A percentile compares a stretch with the other conserved stretches of the same genome.
Conservation (phyloP, 2,329 filamentous ascomycete genomes). For the Tolypocladium tundrense region DNA sequence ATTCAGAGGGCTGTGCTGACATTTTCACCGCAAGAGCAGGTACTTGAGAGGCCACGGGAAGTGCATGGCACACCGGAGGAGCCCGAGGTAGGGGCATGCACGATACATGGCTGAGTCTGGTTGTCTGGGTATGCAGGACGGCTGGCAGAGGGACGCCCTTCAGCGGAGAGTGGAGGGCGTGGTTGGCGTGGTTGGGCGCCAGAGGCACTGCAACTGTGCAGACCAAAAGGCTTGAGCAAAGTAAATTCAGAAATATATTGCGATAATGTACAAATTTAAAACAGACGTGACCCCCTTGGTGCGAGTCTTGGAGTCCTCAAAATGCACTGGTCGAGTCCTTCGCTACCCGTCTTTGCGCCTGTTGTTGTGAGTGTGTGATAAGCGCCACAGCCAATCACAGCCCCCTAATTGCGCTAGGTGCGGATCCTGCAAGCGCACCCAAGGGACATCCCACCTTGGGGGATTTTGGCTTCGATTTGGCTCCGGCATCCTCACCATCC, state of each 20-base stretch:
- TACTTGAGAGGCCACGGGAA: not conserved
- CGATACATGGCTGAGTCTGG: too few species aligned
- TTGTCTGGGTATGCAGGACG: too few species aligned
- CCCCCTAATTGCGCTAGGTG: not conserved
- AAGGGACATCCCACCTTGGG: conserved; percentile 8
- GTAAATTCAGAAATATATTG: not conserved
- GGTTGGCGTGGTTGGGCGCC: not conserved
- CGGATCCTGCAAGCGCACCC: not conserved
- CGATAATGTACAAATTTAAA: not conserved
- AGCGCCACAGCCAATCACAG: conserved; percentile 12
- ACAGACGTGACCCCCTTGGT: not conserved
- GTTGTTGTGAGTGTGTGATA: conserved; percentile 7
- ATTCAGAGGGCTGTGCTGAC: not conserved
- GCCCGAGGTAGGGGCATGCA: too few species aligned
- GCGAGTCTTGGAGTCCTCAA: not conserved
- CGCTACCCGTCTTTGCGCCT: too few species aligned
- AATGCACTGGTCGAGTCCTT: too few species aligned
- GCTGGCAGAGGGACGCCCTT: too few species aligned
- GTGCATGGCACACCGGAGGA: not conserved
- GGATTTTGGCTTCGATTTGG: not conserved
- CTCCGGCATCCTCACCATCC: conserved; percentile 4
- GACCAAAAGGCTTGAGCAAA: not conserved
- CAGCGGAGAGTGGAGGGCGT: too few species aligned
- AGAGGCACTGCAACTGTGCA: not conserved
- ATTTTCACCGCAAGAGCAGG: not conserved